Base-by-base conservation (phyloP, 2,329 filamentous ascomycete species). In the Penicillium sp. region DNA sequence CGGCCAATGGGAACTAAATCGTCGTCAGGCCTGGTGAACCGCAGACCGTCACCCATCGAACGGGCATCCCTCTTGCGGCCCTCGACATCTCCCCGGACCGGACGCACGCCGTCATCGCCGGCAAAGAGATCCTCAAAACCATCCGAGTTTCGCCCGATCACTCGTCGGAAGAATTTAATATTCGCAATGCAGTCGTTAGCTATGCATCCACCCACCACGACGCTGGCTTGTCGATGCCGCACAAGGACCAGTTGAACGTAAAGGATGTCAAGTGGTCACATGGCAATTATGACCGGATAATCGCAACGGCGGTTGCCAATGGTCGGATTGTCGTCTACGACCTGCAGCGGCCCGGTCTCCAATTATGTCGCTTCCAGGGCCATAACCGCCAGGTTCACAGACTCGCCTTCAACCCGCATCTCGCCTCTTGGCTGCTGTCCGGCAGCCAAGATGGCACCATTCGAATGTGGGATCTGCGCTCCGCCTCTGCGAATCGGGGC, bases 191-290 rank as follows among this genome's bases (percentile, higher is more conserved):
- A 20, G 77, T 83, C 50, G 73, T 77, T 54, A 76, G 75, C 50
- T 77, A 76, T 57, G 73, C 77, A 23, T 71, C 71, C 6, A 74
- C 74, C 41, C 72, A 76, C 46, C 69, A 72, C 43, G 66, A 68
- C 25, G 65, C 67, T 15, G 64, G 66, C 32, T 61, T 70, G 36
- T 68, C 71, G 28, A 67, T 72, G 34, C 71, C 75, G 28, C 70
- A 78, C 57, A 75, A 77, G 47, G 76, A 80, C 44, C 77, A 77
- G 44, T 69, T 83, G 47, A 77, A 78, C 38, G 78, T 81, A 49
- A 78, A 78, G 46, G 80, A 84, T 61, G 80, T 84, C 19, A 81
- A 81, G 49, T 84, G 80, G 80, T 82, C 80, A 36, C 79, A 81
- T 64, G 76, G 78, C 43, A 71, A 73, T 37, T 81, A 75, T 58